Percentiles rank a stretch among this genome's conserved stretches.
These are phyloP conservation scores for Schizonepeta tenuifolia DNA, from an alignment of 257 asterid species.

Conservation along the genomic window DNA sequence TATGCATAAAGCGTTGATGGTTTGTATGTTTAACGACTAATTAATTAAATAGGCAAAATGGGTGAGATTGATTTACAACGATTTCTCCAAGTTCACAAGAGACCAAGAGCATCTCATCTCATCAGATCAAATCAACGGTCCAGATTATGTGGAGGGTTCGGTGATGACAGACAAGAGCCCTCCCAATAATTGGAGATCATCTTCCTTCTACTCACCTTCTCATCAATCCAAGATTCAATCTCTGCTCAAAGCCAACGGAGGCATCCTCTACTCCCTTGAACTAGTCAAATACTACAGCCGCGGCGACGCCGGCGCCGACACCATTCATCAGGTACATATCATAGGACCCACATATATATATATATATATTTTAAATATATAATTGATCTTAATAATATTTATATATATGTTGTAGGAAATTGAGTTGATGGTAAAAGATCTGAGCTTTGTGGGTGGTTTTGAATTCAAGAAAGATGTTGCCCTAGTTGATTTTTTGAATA, in stretches of 20 bases:
- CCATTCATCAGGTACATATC: slow-evolving; percentile 45
- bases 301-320: neutral
- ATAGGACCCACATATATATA: neutral
- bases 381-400: neutral
- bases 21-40: no score
- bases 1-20: no score
- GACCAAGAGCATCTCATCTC: slow-evolving; percentile 63
- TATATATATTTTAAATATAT: neutral
- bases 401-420: slow-evolving; percentile 43
- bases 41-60: slow-evolving; percentile 50
- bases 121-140: slow-evolving; percentile 12
- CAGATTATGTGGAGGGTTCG: slow-evolving; percentile 66
- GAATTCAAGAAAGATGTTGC: slow-evolving; percentile 54
- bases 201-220: slow-evolving; percentile 57
- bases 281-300: slow-evolving; percentile 58
- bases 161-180: slow-evolving; percentile 50
- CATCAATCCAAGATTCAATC: slow-evolving; percentile 47
- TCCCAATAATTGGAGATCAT: slow-evolving; percentile 62
- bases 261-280: slow-evolving; percentile 57
- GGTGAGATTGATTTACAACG: slow-evolving; percentile 52
- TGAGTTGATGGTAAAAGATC: slow-evolving; percentile 37
- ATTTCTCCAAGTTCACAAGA: slow-evolving; percentile 49
- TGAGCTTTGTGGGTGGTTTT: slow-evolving; percentile 43
- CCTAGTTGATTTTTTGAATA: slow-evolving; percentile 51
- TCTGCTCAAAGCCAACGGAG: slow-evolving; percentile 36